A percentile compares a stretch with the other conserved stretches of the same genome.
phyloP scores from a whole-genome alignment of 2,329 filamentous ascomycete genomes.

The Cryphonectria nitschkei region DNA sequence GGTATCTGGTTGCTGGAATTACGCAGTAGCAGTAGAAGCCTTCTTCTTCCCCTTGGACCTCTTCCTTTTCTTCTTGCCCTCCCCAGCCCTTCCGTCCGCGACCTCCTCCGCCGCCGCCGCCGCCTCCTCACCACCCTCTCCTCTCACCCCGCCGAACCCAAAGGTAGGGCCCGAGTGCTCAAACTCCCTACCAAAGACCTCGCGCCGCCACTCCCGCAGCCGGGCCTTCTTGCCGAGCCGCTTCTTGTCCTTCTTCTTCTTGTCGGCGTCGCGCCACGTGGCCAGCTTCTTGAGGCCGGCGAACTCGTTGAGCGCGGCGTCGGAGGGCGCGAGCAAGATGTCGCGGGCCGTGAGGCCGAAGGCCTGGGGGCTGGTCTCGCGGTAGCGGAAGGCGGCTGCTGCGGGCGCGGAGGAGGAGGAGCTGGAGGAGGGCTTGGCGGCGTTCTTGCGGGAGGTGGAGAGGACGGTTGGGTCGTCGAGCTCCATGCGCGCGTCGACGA shows the following conservation, averaged over 20 bases:
- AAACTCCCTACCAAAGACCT: slow-evolving; percentile 63
- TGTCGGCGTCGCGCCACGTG: slow-evolving; percentile 82
- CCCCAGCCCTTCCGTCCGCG: slow-evolving; percentile 38
- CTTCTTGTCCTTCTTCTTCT: slow-evolving; percentile 89
- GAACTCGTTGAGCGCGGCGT: slow-evolving; percentile 84
- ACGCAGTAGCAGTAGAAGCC: slow-evolving; percentile 23
- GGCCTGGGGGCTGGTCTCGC: slow-evolving; percentile 86
- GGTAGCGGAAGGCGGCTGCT: slow-evolving; percentile 74
- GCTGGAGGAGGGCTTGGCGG: slow-evolving; percentile 1
- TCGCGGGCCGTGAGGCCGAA: slow-evolving; percentile 90
- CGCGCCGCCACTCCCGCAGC: slow-evolving; percentile 79
- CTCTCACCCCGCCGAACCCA: slow-evolving; percentile 55
- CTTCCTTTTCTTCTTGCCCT: slow-evolving; percentile 42
- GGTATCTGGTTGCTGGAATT: not conserved
- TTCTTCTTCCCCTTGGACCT: slow-evolving; percentile 43
- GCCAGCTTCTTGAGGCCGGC: slow-evolving; percentile 95
- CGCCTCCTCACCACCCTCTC: slow-evolving; percentile 42
- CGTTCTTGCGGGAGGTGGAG: slow-evolving; percentile 48
- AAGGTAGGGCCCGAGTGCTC: slow-evolving; percentile 61
- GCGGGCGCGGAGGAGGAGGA: slow-evolving; percentile 7
- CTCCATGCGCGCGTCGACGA: slow-evolving; percentile 81
- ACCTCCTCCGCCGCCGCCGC: slow-evolving; percentile 30
- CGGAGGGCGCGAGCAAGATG: slow-evolving; percentile 85
- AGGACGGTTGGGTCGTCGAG: slow-evolving; percentile 68
- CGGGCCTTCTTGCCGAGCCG: slow-evolving; percentile 89